Conservation (phyloP, 495 filamentous ascomycete species). For the Pseudotulostoma volvatum region DNA sequence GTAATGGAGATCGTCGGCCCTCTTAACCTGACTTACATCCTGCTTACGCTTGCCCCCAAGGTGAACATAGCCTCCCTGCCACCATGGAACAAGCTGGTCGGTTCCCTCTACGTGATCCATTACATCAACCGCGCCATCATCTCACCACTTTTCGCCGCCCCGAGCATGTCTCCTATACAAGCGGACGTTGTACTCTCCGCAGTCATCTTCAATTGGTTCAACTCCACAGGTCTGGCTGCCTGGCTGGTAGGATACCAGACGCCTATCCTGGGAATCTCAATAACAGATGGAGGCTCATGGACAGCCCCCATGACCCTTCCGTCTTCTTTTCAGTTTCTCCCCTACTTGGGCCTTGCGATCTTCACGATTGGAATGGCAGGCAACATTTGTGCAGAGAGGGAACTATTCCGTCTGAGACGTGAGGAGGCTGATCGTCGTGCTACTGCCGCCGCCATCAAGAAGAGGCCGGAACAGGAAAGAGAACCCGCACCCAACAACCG, state of each 20-base stretch:
- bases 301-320: conserved; percentile 1
- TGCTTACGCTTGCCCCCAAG: conserved; percentile 42
- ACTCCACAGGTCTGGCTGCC: conserved; percentile 56
- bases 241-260: conserved; percentile 49
- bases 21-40: conserved; percentile 57
- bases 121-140: conserved; percentile 80
- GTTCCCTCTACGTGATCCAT: conserved; percentile 41
- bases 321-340: conserved; percentile 4
- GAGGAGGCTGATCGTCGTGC: conserved; percentile 22
- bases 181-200: conserved; percentile 42
- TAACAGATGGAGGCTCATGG: conserved; percentile 6
- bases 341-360: conserved; percentile 34
- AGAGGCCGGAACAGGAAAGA: conserved; percentile 24
- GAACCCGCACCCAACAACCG: conserved; percentile 14
- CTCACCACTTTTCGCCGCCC: conserved; percentile 60
- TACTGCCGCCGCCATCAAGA: too few species aligned
- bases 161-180: conserved; percentile 82
- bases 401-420: conserved; percentile 40
- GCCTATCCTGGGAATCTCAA: background rate
- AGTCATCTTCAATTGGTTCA: conserved; percentile 58
- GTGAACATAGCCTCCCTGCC: conserved; percentile 11
- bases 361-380: conserved; percentile 55
- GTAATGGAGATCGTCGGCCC: conserved; percentile 74
- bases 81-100: conserved; percentile 18
- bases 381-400: conserved; percentile 67